Conservation (phyloP, 192 early-diverging fungal genomes). For the Coemansia sp. region DNA sequence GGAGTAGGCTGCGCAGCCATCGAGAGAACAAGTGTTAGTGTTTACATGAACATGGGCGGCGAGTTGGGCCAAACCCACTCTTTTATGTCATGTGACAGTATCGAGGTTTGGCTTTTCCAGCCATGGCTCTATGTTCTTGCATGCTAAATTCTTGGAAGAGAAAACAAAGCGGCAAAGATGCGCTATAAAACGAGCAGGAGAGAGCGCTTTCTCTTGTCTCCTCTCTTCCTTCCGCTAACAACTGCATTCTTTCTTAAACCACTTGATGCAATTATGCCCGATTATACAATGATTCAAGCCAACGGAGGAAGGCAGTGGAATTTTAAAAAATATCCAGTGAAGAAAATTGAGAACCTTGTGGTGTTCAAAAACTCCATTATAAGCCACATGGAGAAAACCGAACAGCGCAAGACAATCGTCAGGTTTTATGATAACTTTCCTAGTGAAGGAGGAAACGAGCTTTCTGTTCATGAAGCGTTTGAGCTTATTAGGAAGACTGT, state of each 20-base stretch:
- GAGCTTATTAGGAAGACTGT: background rate
- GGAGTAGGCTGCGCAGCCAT: too few relatives aligned
- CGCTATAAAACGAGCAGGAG: background rate
- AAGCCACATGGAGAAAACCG: background rate
- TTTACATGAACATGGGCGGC: too few relatives aligned
- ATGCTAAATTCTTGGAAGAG: conserved; percentile 1
- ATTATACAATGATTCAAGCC: background rate
- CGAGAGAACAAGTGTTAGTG: too few relatives aligned
- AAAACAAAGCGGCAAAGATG: conserved; percentile 22
- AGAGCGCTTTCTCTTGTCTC: background rate
- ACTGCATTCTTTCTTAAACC: background rate
- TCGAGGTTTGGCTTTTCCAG: background rate
- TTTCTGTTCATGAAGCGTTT: background rate
- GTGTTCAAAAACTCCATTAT: background rate
- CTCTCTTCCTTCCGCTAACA: background rate
- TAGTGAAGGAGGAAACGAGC: background rate
- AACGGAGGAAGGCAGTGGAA: background rate
- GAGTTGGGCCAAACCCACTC: too few relatives aligned
- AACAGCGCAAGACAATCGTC: background rate
- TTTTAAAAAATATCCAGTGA: background rate
- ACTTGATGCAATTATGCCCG: background rate
- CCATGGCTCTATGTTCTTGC: conserved; percentile 39
- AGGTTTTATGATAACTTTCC: background rate
- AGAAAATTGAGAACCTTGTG: background rate
- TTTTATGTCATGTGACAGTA: too few relatives aligned